Percentiles rank a stretch among this genome's conserved stretches.
Conservation (phyloP, 176 grass and related monocot genomes). For the Alopecurus myosuroides region DNA sequence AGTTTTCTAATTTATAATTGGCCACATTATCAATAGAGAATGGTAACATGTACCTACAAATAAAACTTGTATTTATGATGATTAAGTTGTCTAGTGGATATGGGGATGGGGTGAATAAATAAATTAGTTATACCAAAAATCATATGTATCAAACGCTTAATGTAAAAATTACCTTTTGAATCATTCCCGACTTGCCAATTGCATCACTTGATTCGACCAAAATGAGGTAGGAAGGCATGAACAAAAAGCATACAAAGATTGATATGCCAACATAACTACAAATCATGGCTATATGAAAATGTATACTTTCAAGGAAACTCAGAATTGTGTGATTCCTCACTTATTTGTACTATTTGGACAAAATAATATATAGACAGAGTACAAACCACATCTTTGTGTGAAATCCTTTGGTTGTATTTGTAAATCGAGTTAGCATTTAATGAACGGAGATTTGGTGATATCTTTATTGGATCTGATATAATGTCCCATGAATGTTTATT, state of each 20-base stretch:
- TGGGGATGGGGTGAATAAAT: not conserved
- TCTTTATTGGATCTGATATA: not conserved
- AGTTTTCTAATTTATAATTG: not conserved
- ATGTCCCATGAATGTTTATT: not conserved
- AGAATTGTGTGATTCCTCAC: not conserved
- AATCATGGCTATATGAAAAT: not conserved
- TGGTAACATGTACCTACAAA: not conserved
- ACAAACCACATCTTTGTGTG: not conserved
- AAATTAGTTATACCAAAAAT: not conserved
- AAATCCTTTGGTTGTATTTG: not conserved
- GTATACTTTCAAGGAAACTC: not conserved
- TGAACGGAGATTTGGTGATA: not conserved
- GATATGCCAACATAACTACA: not conserved
- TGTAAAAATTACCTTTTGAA: not conserved
- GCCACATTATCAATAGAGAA: not conserved
- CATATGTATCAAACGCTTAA: not conserved
- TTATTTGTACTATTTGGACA: not conserved
- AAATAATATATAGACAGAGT: not conserved
- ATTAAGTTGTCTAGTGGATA: not conserved
- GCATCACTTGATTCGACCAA: not conserved
- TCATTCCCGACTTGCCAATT: not conserved
- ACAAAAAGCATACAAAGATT: not conserved
- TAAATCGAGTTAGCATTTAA: not conserved
- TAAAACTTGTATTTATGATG: not conserved
- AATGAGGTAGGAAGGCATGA: not conserved